Evolutionary conservation across 2,329 filamentous ascomycete genomes (phyloP), one percentile per base, ranked within the genome.

Genomic region (Phaeosphaeriaceae sp.): DNA sequence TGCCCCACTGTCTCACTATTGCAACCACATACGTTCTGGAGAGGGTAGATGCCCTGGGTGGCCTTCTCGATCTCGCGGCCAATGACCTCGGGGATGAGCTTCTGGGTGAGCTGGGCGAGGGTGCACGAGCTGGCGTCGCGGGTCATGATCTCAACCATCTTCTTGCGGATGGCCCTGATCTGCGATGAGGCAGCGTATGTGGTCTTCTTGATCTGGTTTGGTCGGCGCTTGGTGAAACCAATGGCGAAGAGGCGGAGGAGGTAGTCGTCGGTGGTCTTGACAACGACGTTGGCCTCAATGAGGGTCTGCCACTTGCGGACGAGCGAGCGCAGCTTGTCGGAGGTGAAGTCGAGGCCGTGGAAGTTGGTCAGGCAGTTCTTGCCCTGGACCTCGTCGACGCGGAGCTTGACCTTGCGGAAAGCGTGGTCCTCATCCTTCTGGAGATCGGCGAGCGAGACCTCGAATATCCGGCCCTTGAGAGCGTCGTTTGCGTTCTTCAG

Each of bases 291-390:
- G 87, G 95, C 95, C 89, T 99, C 95, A 75, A 99, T 98, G 79
- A 99, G 88, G 68, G 93, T 90, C 85, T 99, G 95, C 95, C 95
- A 99, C 88, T 99, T 99, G 86, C 95, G 93, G 76, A 99, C 95
- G 71, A 99, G 90, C 67, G 95, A 98, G 80, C 95, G 92, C 77
- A 99, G 91, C 89, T 99, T 99, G 89, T 99, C 95, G 76, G 95
- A 97, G 81, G 95, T 99, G 91, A 99, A 98, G 86, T 99, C 95
- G 81, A 99, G 89, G 76, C 95, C 95, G 89, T 99, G 93, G 91
- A 99, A 99, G 90, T 97, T 97, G 88, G 95, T 98, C 83, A 99
- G 86, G 87, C 95, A 98, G 90, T 97, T 98, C 90, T 97, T 97
- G 87, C 95, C 95, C 86, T 99, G 95, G 68, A 99, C 89, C 86